These are phyloP conservation scores for Sphagnurus paluster DNA, from an alignment of 1,284 basidiomycete species.

Conservation along the genomic window DNA sequence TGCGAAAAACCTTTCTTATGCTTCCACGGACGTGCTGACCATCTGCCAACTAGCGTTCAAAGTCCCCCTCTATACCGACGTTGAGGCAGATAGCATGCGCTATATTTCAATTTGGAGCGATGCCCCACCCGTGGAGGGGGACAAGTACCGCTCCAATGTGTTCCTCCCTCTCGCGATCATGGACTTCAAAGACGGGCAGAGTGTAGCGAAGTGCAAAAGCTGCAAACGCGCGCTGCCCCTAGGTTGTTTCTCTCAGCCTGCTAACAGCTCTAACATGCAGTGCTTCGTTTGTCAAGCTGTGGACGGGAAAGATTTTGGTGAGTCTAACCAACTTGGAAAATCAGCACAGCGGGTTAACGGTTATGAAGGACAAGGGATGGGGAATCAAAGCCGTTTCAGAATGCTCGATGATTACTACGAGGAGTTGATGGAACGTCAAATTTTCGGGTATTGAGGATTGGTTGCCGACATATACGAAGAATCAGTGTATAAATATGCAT, in stretches of 20 bases:
- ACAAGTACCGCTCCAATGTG: neutral
- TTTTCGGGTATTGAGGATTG: too few relatives aligned
- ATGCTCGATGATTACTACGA: too few relatives aligned
- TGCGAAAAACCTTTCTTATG: conserved; percentile 1
- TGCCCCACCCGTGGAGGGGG: neutral
- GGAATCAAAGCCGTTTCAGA: too few relatives aligned
- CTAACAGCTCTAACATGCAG: neutral
- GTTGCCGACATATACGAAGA: too few relatives aligned
- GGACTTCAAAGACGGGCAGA: neutral
- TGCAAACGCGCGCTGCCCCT: neutral
- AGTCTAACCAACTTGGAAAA: too few relatives aligned
- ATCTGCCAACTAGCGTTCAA: conserved; percentile 5
- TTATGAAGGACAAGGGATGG: too few relatives aligned
- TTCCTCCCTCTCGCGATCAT: conserved; percentile 1
- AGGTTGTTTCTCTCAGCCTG: neutral
- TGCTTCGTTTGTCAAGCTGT: conserved; percentile 3
- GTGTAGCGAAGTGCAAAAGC: neutral
- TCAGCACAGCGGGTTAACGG: too few relatives aligned
- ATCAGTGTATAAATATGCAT: too few relatives aligned
- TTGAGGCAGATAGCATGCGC: conserved; percentile 2
- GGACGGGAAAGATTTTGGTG: neutral
- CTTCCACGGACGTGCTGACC: conserved; percentile 6
- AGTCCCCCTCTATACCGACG: neutral
- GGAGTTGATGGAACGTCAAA: too few relatives aligned
- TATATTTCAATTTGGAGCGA: conserved; percentile 10